Evolutionary conservation across 1,284 basidiomycete species (phyloP), one percentile per base, ranked within the genome.

Genomic region (Leucoagaricus sp.): DNA sequence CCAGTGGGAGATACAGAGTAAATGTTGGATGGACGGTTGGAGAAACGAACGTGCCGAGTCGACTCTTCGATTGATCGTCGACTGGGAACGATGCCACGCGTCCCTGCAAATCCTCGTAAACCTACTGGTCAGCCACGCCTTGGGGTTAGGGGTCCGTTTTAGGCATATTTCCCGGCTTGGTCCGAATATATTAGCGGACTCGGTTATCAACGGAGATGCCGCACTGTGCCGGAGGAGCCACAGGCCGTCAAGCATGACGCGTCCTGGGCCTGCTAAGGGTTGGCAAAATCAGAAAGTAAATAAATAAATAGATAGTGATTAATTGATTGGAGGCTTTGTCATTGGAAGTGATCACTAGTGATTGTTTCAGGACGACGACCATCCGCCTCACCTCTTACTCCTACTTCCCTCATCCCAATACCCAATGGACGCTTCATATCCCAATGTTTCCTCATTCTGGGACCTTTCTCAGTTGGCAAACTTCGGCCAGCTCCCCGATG

Each of bases 401-500:
- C 17, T 51, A 25, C 41, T 41, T 51, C 57, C 56, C 36, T 41
- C n/a, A n/a, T 59, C 26, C 41, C 57, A 61, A 55, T 52, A 46
- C 55, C 59, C 58, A 23, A 63, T 80, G 78, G 75, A 79, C 34
- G 50, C 75, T 23, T 17, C 41, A 23, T 78, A 69, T 61, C 64
- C 73, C 56, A 70, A 76, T 60, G 64, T 69, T 28, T 64, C 75
- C 49, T 76, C 82, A 23, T 79, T 88, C 67, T 91, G 89, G 88
- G 87, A 90, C 64, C 74, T 88, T 52, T 75, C 84, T 1, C 82
- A 85, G 62, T 73, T 82, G 15, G 72, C 83, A 8, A 74, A 81
- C 50, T 84, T 86, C 75, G 78, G 85, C n/a, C 81, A 85, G 49
- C 72, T 90, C 49, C 78, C 84, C 28, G 89, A 91, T 65, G 84